Evolutionary conservation across 192 early-diverging fungal genomes (phyloP).

Genomic region (Linnemannia zychae): DNA sequence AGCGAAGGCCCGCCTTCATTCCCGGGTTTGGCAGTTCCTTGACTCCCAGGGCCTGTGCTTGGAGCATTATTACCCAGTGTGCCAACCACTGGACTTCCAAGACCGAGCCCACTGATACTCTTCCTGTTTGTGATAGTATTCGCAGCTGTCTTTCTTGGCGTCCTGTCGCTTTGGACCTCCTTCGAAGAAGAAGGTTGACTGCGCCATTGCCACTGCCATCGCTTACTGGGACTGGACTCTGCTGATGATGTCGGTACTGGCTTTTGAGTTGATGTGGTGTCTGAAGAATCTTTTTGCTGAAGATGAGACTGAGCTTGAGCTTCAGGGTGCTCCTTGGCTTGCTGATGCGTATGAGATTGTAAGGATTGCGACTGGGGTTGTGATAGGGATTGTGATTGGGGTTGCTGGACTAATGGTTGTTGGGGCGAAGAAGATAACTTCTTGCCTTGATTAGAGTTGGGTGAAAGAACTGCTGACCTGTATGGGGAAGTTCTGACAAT

Average conservation of each 20-base stretch:
- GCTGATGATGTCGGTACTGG: constrained; percentile 4
- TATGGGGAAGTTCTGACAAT: constrained; percentile 22
- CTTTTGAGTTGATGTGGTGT: not conserved
- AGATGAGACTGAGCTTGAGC: not conserved
- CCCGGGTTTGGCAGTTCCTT: not conserved
- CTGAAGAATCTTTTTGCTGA: constrained; percentile 8
- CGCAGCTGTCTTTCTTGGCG: constrained; percentile 15
- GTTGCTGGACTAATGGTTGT: not conserved
- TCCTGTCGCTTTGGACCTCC: not conserved
- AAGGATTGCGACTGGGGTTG: not conserved
- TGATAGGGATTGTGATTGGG: not conserved
- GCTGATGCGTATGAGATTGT: not conserved
- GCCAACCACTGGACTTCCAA: not conserved
- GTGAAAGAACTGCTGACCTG: constrained; percentile 31
- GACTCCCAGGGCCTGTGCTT: not conserved
- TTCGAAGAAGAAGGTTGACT: constrained; percentile 4
- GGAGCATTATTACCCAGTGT: not conserved
- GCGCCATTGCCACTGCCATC: constrained; percentile 14
- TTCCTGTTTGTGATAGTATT: constrained; percentile 22
- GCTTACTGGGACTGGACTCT: constrained; percentile 11
- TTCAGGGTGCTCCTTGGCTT: not conserved
- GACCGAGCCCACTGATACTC: not conserved
- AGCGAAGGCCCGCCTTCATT: not conserved
- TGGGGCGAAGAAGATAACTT: not conserved
- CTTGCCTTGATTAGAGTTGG: constrained; percentile 3